A percentile compares a stretch with the other conserved stretches of the same genome.
Conservation (phyloP, 805 yeast genomes). For the Candida argentea region DNA sequence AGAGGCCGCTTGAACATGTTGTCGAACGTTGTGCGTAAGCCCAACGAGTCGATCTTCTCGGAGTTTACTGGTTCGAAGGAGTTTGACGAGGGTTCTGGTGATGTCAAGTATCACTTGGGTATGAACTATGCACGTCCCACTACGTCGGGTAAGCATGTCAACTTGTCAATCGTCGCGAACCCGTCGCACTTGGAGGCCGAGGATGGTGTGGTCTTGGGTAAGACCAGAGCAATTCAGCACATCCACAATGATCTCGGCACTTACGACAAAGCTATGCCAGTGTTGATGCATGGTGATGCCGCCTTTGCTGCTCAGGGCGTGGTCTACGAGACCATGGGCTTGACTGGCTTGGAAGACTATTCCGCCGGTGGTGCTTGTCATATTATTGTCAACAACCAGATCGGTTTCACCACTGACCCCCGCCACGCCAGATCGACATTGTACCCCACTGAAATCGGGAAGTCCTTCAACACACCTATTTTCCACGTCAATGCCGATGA, state of each 20-base stretch:
- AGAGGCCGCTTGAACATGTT: conserved; percentile 98
- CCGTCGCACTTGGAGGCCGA: conserved; percentile 99
- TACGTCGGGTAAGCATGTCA: conserved; percentile 93
- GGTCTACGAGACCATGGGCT: conserved; percentile 96
- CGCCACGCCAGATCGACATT: conserved; percentile 95
- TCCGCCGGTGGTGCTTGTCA: conserved; percentile 98
- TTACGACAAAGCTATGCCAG: conserved; percentile 80
- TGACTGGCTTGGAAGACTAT: conserved; percentile 85
- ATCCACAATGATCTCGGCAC: conserved; percentile 79
- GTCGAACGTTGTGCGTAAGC: conserved; percentile 96
- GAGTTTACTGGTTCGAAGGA: conserved; percentile 90
- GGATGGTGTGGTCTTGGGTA: conserved; percentile 97
- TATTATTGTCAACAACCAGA: conserved; percentile 93
- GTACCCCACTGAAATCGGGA: conserved; percentile 96
- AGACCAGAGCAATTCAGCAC: conserved; percentile 93
- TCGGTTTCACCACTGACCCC: conserved; percentile 99
- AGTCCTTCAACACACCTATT: conserved; percentile 93
- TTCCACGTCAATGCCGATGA: conserved; percentile 99
- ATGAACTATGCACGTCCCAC: conserved; percentile 99
- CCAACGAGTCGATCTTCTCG: conserved; percentile 93
- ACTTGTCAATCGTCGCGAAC: conserved; percentile 92
- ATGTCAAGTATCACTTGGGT: conserved; percentile 97
- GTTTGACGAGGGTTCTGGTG: conserved; percentile 96
- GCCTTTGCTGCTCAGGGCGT: conserved; percentile 99
- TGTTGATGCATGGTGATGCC: conserved; percentile 96